These are phyloP conservation scores for Thelonectria blattea DNA, from an alignment of 2,329 filamentous ascomycete genomes.

Conservation along the genomic window DNA sequence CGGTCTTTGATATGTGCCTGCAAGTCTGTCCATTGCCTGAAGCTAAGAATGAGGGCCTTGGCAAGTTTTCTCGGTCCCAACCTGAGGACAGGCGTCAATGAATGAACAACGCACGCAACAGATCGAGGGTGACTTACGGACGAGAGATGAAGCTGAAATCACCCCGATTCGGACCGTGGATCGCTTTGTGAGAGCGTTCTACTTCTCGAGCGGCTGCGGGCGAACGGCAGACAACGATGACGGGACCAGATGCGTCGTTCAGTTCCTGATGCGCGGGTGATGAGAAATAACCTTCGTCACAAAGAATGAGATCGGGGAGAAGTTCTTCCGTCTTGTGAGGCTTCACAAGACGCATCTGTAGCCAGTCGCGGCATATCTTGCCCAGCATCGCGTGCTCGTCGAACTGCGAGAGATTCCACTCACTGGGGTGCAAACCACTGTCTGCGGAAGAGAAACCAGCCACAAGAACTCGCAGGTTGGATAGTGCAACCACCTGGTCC, in stretches of 20 bases:
- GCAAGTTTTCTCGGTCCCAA: conserved; percentile 40
- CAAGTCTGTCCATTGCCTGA: neutral
- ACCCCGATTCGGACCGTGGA: neutral
- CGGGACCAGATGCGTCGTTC: neutral
- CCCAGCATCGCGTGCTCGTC: conserved; percentile 16
- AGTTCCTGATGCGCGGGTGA: neutral
- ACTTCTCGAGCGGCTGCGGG: neutral
- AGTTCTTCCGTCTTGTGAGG: conserved; percentile 1
- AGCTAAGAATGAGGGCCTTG: conserved; percentile 24
- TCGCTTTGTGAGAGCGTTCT: neutral
- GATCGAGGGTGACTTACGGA: neutral
- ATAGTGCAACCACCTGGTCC: conserved; percentile 37
- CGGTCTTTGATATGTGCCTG: neutral
- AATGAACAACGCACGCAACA: neutral
- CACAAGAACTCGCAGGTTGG: conserved; percentile 38
- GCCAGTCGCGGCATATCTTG: conserved; percentile 14
- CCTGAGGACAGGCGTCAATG: neutral
- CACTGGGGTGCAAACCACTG: neutral
- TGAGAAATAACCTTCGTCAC: conserved; percentile 19
- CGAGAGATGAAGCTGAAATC: neutral
- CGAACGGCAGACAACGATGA: neutral
- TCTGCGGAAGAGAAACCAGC: conserved; percentile 7
- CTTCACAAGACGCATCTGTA: neutral
- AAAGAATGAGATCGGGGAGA: conserved; percentile 39
- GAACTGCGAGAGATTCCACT: neutral